These are phyloP conservation scores for Plectranthus barbatus DNA, from an alignment of 257 asterid genomes.

Conservation along the genomic window DNA sequence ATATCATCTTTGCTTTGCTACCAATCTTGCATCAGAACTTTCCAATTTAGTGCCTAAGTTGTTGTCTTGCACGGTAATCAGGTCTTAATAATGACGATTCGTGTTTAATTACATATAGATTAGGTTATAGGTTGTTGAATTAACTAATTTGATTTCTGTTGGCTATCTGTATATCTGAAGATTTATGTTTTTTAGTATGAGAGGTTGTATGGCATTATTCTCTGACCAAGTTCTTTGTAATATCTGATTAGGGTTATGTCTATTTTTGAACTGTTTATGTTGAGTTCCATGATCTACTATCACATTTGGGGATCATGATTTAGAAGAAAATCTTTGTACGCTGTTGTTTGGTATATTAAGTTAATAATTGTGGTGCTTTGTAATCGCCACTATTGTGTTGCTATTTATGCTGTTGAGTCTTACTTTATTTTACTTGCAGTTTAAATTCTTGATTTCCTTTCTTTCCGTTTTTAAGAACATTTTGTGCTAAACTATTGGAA, in stretches of 20 bases:
- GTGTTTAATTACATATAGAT: background rate
- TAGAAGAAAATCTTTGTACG: no score
- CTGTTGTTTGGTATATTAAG: no score
- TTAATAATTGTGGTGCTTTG: no score
- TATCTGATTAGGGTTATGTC: background rate
- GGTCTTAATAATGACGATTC: background rate
- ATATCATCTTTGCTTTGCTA: background rate
- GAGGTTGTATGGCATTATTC: background rate
- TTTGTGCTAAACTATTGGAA: constrained; percentile 8
- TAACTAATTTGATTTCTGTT: background rate
- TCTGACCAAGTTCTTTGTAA: background rate
- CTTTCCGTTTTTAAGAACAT: background rate
- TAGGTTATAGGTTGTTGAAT: background rate
- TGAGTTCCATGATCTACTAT: no score
- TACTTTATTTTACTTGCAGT: no score
- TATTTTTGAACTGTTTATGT: background rate
- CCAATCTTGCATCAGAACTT: background rate
- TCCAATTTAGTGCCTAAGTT: background rate
- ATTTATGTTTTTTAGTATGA: constrained; percentile 5
- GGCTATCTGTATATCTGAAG: background rate
- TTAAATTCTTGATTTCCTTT: background rate
- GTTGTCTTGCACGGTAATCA: background rate
- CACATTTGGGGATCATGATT: no score
- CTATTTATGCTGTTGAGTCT: background rate
- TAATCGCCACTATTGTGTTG: background rate